Base-by-base conservation (phyloP, 2,329 filamentous ascomycete species). In the Aspergillus brasiliensis region DNA sequence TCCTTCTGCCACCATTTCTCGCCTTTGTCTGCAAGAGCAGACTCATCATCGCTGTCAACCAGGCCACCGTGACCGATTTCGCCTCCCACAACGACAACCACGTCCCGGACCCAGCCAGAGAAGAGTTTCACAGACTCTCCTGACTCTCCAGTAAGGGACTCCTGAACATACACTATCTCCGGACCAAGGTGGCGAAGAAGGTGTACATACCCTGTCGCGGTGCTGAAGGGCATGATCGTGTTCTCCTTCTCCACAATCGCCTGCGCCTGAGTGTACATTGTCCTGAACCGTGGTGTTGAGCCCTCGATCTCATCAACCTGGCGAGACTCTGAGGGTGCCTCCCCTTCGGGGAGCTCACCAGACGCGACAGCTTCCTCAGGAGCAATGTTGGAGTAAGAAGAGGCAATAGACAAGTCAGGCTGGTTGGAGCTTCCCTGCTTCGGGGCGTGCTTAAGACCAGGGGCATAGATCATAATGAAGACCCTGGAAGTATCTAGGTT, bases 391-490 rank as follows among this genome's bases (percentile, higher is more conserved):
- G 91, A 92, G 80, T 92, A 97, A 4, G 92, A 96, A 55, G 91
- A 96, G 83, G 85, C 74, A 81, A 96, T 79, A 74, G 86, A 81
- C 77, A 86, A 78, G 75, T 86, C 74, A 77, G 84, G 78, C 78
- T 86, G 80, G 73, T 84, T 72, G 74, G 79, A 67, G 79, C 67
- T 67, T 8, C 69, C 65, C 59, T 71, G 67, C 57, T 66, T 65
- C 59, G 72, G 64, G 38, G 71, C 81, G 55, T 92, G 88, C 76
- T 92, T 91, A 56, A 96, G 80, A 54, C 86, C 84, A 1, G 94
- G 94, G 2, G 91, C 88, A 76, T 97, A 97, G 71, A 98, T 94
- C 65, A 98, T 83, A 59, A 98, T 84, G 70, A 96, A 96, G 23
- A 97, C 83, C 72, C 91, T 91, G 65, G 89, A 86, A 62, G 83